Base-by-base conservation (phyloP, 805 yeast genomes). In the Saccharomycopsis amapae region DNA sequence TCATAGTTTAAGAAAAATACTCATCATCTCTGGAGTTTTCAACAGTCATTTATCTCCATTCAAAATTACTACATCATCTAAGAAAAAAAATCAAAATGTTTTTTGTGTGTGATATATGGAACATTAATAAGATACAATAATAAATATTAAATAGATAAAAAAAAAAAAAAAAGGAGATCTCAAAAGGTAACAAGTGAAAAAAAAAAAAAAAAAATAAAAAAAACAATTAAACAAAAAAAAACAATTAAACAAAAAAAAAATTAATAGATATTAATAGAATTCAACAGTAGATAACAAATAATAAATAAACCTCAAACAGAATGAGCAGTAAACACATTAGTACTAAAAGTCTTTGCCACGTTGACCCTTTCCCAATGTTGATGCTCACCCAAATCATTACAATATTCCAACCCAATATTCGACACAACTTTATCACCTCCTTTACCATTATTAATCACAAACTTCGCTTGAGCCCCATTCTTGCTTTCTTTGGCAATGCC, bases 391-490 rank as follows among this genome's bases (percentile, higher is more conserved):
- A 37, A 36, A n/a, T 24, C 44, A 6, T 61, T 57, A 20, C 52
- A 51, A 19, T 61, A 59, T 22, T 55, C 52, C 38, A 79, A 60
- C 24, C 66, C 60, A 32, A 73, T 58, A 28, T 68, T 65, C 32
- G 72, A 62, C 18, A 62, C 56, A 6, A 76, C 76, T 24, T 69
- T 61, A 28, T 62, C 59, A 26, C 73, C 72, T 31, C 79, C 72
- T 26, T 65, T 63, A 50, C 61, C 65, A 45, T 64, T 63, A 41
- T 61, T 60, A 25, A 76, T 62, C n/a, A 70, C 64, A 58, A 82
- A 85, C 60, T 81, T 77, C 37, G 83, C 65, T 56, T 79, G 82
- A 42, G 86, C 78, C 34, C 96, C 96, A 25, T 78, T 69, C 13
- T 78, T 78, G 19, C 81, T 72, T 62, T 87, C 96, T n/a, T 64